phyloP scores from a whole-genome alignment of 2,329 filamentous ascomycete species.

The Arthrobotrys conoides region DNA sequence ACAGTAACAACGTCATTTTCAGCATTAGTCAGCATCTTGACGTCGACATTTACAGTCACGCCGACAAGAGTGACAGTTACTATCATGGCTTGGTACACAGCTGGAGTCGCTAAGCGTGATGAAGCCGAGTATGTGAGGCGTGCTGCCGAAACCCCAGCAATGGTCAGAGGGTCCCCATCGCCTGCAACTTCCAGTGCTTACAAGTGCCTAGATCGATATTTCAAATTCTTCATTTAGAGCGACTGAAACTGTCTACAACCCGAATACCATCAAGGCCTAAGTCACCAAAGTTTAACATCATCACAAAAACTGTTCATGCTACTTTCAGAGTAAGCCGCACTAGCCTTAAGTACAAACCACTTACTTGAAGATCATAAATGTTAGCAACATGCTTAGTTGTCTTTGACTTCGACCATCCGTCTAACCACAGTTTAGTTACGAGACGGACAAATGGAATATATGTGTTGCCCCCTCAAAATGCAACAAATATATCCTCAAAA shows the following conservation, averaged over 20 bases:
- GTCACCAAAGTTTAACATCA: conserved; percentile 32
- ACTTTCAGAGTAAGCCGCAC: conserved; percentile 25
- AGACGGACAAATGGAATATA: not conserved
- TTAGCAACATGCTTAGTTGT: conserved; percentile 17
- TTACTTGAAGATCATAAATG: not conserved
- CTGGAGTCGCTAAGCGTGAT: conserved; percentile 8
- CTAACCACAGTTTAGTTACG: conserved; percentile 15
- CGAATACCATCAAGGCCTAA: conserved; percentile 26
- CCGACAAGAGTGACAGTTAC: conserved; percentile 3
- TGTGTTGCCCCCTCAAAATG: not conserved
- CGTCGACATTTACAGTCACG: conserved; percentile 13
- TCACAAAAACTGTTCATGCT: conserved; percentile 29
- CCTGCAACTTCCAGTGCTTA: conserved; percentile 27
- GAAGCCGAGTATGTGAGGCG: not conserved
- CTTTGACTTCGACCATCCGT: conserved; percentile 20
- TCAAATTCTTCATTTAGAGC: conserved; percentile 7
- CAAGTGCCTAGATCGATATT: conserved; percentile 32
- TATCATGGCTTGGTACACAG: conserved; percentile 32
- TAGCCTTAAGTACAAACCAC: too few species aligned
- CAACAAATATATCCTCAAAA: not conserved
- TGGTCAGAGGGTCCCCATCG: not conserved
- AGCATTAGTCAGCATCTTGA: not conserved
- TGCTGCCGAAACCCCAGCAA: not conserved
- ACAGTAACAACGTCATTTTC: conserved; percentile 3
- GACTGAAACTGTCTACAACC: conserved; percentile 17